Base-by-base conservation (phyloP, 2,329 filamentous ascomycete genomes). In the Bimuria novae-zelandiae region DNA sequence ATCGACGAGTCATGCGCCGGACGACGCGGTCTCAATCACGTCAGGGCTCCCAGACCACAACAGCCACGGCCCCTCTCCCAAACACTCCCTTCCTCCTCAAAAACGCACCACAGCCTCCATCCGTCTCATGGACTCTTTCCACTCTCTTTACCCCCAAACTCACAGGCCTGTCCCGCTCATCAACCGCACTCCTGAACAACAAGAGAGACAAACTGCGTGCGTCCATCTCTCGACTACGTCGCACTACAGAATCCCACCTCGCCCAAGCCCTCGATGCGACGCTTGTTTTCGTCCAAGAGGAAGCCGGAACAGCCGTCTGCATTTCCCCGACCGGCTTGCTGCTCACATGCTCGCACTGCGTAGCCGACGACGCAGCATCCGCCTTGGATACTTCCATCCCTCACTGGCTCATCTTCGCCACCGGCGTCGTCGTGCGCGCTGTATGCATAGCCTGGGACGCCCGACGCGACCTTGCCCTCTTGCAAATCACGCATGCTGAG, bases 341-440 rank as follows among this genome's bases (percentile, higher is more conserved):
- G 4, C 65, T 82, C 19, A 82, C 79, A 1, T 82, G 80, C 62
- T 72, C 80, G 0, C 81, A 82, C 53, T 82, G 80, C 57, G 66
- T 82, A 12, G 78, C 77, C 1, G 80, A 82, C 19, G 41, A 51
- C 41, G 41, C n/a, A 1, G 32, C 7, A 7, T 30, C 30, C 1
- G 49, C 40, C 1, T 10, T 39, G 3, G 23, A 36, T 14, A 2
- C 29, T 8, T 16, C 27, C 8, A 23, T 7, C 7, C 4, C 46
- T 2, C 47, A 50, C 29, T 79, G 76, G 72, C 71, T 83, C 0
- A 59, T 83, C 2, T 81, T 76, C 51, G 72, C 74, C 3, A 72
- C 60, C 2, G 80, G 75, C 2, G 57, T 52, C 0, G 66, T 74
- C 8, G 73, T 78, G n/a, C 68, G 70, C 52, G 76, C 76, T 1